phyloP scores from a whole-genome alignment of 805 yeast genomes.

The Saccharomycopsis sp. region DNA sequence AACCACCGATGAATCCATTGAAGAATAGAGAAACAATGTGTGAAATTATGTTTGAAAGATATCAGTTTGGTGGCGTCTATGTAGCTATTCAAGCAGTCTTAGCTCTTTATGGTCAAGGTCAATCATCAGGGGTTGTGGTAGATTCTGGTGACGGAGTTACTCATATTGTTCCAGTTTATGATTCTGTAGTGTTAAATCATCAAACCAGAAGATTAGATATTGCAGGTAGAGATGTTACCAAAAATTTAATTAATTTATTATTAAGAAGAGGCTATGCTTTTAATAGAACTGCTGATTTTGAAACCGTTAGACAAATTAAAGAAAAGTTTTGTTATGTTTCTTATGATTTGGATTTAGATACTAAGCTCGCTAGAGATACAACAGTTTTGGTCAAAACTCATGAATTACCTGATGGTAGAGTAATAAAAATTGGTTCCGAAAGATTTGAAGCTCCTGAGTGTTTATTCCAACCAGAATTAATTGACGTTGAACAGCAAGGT shows the following conservation, averaged over 20 bases:
- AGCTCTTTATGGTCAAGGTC: slow-evolving; percentile 94
- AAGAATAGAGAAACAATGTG: slow-evolving; percentile 89
- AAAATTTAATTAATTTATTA: slow-evolving; percentile 83
- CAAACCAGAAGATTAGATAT: slow-evolving; percentile 88
- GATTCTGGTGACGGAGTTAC: slow-evolving; percentile 99
- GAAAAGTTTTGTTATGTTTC: slow-evolving; percentile 94
- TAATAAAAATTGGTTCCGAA: slow-evolving; percentile 89
- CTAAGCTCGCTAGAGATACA: slow-evolving; percentile 86
- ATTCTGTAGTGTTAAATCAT: slow-evolving; percentile 93
- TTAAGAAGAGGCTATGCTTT: slow-evolving; percentile 96
- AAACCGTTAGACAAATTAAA: slow-evolving; percentile 95
- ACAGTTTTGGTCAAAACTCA: slow-evolving; percentile 86
- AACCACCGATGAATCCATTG: slow-evolving; percentile 96
- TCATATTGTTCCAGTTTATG: slow-evolving; percentile 96
- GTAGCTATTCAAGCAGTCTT: slow-evolving; percentile 98
- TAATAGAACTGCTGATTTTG: slow-evolving; percentile 97
- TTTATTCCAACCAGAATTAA: slow-evolving; percentile 90
- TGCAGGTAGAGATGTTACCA: slow-evolving; percentile 98
- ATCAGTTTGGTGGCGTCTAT: slow-evolving; percentile 85
- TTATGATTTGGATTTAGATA: slow-evolving; percentile 86
- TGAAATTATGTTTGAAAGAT: slow-evolving; percentile 86
- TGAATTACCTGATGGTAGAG: slow-evolving; percentile 95
- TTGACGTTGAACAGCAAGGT: slow-evolving; percentile 95
- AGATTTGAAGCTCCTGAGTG: slow-evolving; percentile 97
- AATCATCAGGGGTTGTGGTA: slow-evolving; percentile 94